These are phyloP conservation scores for Aspergillus tubingensis DNA, from an alignment of 2,329 filamentous ascomycete species.

Conservation along the genomic window DNA sequence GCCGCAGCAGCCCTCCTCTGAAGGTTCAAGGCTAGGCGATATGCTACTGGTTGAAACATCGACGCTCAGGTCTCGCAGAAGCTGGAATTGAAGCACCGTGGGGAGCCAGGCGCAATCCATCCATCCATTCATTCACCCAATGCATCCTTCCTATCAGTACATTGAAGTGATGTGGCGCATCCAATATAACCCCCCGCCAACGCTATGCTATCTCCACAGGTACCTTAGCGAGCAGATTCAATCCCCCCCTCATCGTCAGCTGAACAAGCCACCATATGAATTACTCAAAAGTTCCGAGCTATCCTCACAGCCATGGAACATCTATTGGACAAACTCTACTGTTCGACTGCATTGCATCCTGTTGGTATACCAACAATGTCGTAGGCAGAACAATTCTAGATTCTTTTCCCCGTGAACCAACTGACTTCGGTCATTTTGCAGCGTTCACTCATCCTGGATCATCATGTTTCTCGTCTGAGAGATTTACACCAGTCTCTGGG, in stretches of 20 bases:
- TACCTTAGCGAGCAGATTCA: constrained; percentile 36
- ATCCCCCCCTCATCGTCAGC: constrained; percentile 24
- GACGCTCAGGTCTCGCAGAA: constrained; percentile 13
- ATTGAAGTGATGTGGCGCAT: constrained; percentile 24
- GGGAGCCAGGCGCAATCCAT: constrained; percentile 14
- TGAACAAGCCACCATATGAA: constrained; percentile 28
- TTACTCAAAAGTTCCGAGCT: constrained; percentile 29
- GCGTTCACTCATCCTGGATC: constrained; percentile 39
- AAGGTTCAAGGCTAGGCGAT: constrained; percentile 23
- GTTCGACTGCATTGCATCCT: constrained; percentile 36
- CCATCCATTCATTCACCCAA: constrained; percentile 58
- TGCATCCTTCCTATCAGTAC: constrained; percentile 59
- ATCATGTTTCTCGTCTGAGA: constrained; percentile 38
- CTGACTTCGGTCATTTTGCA: constrained; percentile 18
- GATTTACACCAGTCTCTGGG: constrained; percentile 22
- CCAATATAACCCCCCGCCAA: constrained; percentile 42
- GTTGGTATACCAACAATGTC: constrained; percentile 27
- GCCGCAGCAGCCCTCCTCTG: constrained; percentile 15
- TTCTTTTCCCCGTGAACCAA: constrained; percentile 17
- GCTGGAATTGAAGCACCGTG: constrained; percentile 7
- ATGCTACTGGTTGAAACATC: constrained; percentile 27
- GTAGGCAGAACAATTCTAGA: constrained; percentile 33
- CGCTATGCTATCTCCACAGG: constrained; percentile 42
- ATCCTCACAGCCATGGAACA: constrained; percentile 37
- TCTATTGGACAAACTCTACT: constrained; percentile 36